A percentile compares a stretch with the other conserved stretches of the same genome.
These are phyloP conservation scores for Talaromyces sp. DNA, from an alignment of 2,329 filamentous ascomycete species.

Conservation along the genomic window DNA sequence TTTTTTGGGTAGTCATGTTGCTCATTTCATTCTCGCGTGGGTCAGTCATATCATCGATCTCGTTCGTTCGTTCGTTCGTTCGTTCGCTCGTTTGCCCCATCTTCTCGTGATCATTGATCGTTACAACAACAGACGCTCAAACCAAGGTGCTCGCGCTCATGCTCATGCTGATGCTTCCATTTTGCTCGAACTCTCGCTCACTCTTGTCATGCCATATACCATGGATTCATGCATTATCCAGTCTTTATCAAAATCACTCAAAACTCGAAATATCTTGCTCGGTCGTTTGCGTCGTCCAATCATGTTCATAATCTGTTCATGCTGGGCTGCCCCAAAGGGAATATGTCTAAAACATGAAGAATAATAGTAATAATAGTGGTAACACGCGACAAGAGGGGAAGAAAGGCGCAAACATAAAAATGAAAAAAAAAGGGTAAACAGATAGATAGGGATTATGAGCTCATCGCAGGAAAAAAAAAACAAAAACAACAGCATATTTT, in stretches of 20 bases:
- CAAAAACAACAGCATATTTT: constrained; percentile 23
- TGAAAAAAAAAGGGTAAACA: constrained; percentile 14
- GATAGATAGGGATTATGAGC: constrained; percentile 17
- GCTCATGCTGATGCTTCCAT: not conserved
- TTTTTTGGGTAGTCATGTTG: not conserved
- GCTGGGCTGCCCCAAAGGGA: constrained; percentile 19
- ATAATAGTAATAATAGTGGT: constrained; percentile 6
- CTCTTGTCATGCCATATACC: not conserved
- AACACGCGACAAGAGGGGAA: not conserved
- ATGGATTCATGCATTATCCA: not conserved
- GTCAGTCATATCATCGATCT: not conserved
- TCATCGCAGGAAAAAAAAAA: constrained; percentile 15
- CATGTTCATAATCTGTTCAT: constrained; percentile 19
- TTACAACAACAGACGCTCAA: constrained; percentile 4
- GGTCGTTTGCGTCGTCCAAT: constrained; percentile 16
- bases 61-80: not conserved
- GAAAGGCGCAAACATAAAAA: not conserved
- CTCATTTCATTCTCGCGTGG: not conserved
- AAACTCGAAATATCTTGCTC: constrained; percentile 7
- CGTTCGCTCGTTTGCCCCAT: not conserved
- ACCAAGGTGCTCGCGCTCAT: not conserved
- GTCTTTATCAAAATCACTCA: constrained; percentile 6
- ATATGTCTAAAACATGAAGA: constrained; percentile 17
- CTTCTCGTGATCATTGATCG: constrained; percentile 3
- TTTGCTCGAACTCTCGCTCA: not conserved